These are phyloP conservation scores for Russula vinacea DNA, from an alignment of 768 basidiomycete species.

Conservation along the genomic window DNA sequence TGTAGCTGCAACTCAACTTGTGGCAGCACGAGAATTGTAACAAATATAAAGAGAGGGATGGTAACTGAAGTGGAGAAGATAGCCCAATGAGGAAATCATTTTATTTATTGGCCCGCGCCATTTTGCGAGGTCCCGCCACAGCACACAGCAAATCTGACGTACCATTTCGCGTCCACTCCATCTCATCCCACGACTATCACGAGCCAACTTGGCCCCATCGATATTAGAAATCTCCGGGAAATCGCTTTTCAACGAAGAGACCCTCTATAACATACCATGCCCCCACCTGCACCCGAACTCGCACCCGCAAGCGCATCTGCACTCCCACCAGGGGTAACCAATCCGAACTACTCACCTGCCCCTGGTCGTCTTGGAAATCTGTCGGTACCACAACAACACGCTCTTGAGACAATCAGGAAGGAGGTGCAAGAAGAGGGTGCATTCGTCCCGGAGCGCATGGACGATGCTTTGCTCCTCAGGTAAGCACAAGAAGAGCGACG, in stretches of 20 bases:
- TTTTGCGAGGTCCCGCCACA: neutral
- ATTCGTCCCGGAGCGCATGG: constrained; percentile 64
- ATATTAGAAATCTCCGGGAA: neutral
- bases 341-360: constrained; percentile 60
- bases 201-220: neutral
- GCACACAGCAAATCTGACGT: neutral
- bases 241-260: neutral
- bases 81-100: constrained; percentile 8
- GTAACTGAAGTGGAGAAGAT: neutral
- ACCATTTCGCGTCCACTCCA: neutral
- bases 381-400: constrained; percentile 54
- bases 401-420: constrained; percentile 65
- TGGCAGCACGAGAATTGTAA: constrained; percentile 27
- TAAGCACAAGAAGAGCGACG: constrained; percentile 35
- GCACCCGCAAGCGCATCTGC: constrained; percentile 53
- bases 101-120: neutral
- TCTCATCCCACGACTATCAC: neutral
- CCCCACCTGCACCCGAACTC: constrained; percentile 6
- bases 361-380: constrained; percentile 83
- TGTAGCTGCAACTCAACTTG: constrained; percentile 38
- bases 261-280: constrained; percentile 5
- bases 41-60: constrained; percentile 7
- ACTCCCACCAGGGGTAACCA: constrained; percentile 56
- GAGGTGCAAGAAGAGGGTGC: constrained; percentile 58
- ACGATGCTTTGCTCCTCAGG: constrained; percentile 68